Percentiles rank a stretch among this genome's conserved stretches.
phyloP scores from a whole-genome alignment of 2,329 filamentous ascomycete species.

The Ceratocystiopsis sp. region DNA sequence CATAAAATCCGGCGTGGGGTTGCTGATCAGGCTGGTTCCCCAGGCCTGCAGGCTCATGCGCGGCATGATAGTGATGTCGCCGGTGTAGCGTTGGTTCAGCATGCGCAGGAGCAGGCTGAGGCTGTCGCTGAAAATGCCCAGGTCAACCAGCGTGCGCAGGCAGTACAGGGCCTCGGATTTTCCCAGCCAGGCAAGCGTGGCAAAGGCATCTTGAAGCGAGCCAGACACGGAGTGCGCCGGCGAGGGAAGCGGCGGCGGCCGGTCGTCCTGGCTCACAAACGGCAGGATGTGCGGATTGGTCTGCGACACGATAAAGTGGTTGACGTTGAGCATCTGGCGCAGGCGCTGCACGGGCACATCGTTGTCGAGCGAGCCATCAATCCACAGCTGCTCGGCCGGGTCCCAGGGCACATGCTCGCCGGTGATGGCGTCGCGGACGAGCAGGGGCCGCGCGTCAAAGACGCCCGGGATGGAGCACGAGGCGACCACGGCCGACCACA shows the following conservation, averaged over 20 bases:
- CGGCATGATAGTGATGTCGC: conserved; percentile 68
- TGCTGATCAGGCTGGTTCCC: conserved; percentile 53
- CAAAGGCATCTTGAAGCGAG: conserved; percentile 31
- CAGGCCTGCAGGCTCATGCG: conserved; percentile 11
- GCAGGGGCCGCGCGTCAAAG: conserved; percentile 61
- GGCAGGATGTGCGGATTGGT: conserved; percentile 89
- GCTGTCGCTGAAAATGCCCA: conserved; percentile 64
- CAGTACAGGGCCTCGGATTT: conserved; percentile 68
- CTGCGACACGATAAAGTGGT: conserved; percentile 94
- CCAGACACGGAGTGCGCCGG: too few relatives aligned
- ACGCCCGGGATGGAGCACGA: conserved; percentile 85
- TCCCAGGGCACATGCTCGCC: conserved; percentile 71
- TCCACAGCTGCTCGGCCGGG: conserved; percentile 68
- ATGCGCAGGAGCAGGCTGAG: conserved; percentile 66
- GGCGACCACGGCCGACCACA: conserved; percentile 92
- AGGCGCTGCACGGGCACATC: conserved; percentile 82
- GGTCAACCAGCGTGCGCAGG: conserved; percentile 62
- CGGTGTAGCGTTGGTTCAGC: conserved; percentile 78
- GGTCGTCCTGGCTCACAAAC: conserved; percentile 63
- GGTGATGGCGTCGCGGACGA: conserved; percentile 72
- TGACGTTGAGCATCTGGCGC: conserved; percentile 93
- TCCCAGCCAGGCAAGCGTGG: conserved; percentile 52
- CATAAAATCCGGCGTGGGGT: conserved; percentile 82
- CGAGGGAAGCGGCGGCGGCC: conserved; percentile 9
- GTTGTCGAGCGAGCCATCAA: conserved; percentile 89